A percentile compares a stretch with the other conserved stretches of the same genome.
phyloP scores from a whole-genome alignment of 2,329 filamentous ascomycete genomes.

The Fusarium paranaense region DNA sequence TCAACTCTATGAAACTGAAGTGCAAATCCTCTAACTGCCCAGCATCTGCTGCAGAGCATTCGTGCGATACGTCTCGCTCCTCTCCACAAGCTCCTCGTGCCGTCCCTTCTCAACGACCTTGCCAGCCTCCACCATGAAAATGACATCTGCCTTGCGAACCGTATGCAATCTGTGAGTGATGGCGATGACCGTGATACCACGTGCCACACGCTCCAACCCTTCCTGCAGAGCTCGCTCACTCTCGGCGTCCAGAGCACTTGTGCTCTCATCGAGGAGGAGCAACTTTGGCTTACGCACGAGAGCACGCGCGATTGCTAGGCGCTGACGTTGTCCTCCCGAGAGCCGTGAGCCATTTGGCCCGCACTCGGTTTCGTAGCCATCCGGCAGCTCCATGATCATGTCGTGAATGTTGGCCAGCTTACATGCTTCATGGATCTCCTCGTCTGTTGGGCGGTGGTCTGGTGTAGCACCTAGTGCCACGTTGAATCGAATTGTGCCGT shows the following conservation, averaged over 20 bases:
- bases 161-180: slow-evolving; percentile 70
- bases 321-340: slow-evolving; percentile 83
- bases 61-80: slow-evolving; percentile 63
- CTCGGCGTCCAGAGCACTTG: slow-evolving; percentile 79
- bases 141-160: slow-evolving; percentile 67
- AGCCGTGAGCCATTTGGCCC: slow-evolving; percentile 80
- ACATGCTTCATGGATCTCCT: slow-evolving; percentile 75
- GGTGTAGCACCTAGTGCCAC: slow-evolving; percentile 66
- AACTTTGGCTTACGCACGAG: slow-evolving; percentile 78
- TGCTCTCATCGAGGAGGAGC: slow-evolving; percentile 85
- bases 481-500: slow-evolving; percentile 68
- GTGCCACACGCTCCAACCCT: slow-evolving; percentile 69
- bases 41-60: slow-evolving; percentile 66
- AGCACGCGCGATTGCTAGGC: slow-evolving; percentile 82
- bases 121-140: slow-evolving; percentile 67
- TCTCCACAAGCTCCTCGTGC: slow-evolving; percentile 65
- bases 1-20: not conserved
- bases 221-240: slow-evolving; percentile 75
- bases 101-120: slow-evolving; percentile 63
- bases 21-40: slow-evolving; percentile 16
- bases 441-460: slow-evolving; percentile 64
- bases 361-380: slow-evolving; percentile 74
- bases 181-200: slow-evolving; percentile 67
- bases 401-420: slow-evolving; percentile 78
- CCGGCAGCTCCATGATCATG: slow-evolving; percentile 69